Base-by-base conservation (phyloP, 257 asterid genomes). In the Marsdenia floribunda region DNA sequence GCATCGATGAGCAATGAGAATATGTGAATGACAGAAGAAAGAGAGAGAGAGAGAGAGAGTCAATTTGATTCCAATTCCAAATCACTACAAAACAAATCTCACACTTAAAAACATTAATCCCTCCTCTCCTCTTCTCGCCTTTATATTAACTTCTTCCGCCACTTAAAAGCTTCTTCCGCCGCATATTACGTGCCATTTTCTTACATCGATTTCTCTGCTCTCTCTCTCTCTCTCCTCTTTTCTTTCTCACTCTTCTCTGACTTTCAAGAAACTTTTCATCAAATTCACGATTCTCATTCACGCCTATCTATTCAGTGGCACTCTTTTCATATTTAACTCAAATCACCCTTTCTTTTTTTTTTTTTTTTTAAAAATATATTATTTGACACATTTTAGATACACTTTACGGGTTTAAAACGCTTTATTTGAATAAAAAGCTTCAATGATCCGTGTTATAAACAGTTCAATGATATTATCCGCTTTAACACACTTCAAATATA, bases 21-120 rank as follows among this genome's bases (percentile, higher is more conserved):
- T 70, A 57, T 37, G 76, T 70, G 66, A 76, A 40, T 57, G 83
- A 86, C 82, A 81, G 61, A 76, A 16, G 33, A 29, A 29, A 29
- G 33, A 29, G 1, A 29, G 33, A 29, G 33, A 29, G 33, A 29
- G 33, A 29, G 33, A 29, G 15, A 66, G 72, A 78, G 86, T 86
- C 84, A 86, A 86, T 75, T 78, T 78, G 88, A 86, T 90, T 82
- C 96, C 84, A 76, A 38, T 44, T 88, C 93, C 96, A 90, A 90
- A 79, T 50, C 77, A 76, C 90, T 81, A 83, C 60, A 82, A 80
- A 74, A 88, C 96, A 90, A 90, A 86, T 16, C 19, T 35, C 42
- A 3, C 54, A n/a, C 26, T 52, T 46, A n/a, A 0, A 44, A 0
- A 44, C 49, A 2, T 59, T 55, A n/a, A 57, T 71, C 49, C 49